Evolutionary conservation across 1,139 yeast genomes (phyloP).

Genomic region (Debaryomyces robertsiae): DNA sequence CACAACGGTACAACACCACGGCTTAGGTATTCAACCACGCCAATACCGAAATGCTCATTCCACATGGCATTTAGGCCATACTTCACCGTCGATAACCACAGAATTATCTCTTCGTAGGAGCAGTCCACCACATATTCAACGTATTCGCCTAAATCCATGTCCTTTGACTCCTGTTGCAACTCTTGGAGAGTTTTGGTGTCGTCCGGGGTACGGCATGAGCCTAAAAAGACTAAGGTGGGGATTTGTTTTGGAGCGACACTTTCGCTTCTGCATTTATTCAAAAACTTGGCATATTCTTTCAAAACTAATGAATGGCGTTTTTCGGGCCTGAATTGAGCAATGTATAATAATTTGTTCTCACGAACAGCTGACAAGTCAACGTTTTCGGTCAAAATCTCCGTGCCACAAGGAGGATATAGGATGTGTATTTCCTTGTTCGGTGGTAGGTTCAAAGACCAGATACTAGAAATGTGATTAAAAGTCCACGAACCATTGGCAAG

Average conservation of each 20-base stretch:
- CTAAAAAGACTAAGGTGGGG: slow-evolving; percentile 71
- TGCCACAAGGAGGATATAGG: slow-evolving; percentile 87
- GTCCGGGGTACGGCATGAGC: slow-evolving; percentile 73
- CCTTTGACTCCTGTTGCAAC: slow-evolving; percentile 49
- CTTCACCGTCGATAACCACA: slow-evolving; percentile 57
- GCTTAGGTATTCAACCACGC: slow-evolving; percentile 91
- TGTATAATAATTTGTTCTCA: slow-evolving; percentile 62
- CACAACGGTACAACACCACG: slow-evolving; percentile 86
- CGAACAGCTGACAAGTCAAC: slow-evolving; percentile 29
- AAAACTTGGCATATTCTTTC: slow-evolving; percentile 59
- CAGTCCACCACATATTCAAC: slow-evolving; percentile 78
- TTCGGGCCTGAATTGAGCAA: slow-evolving; percentile 96
- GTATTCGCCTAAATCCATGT: slow-evolving; percentile 47
- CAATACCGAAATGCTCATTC: slow-evolving; percentile 99
- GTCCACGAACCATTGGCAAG: slow-evolving; percentile 95
- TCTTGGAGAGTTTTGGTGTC: slow-evolving; percentile 64
- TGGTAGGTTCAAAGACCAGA: slow-evolving; percentile 53
- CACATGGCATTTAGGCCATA: slow-evolving; percentile 97
- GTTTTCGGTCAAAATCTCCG: slow-evolving; percentile 45
- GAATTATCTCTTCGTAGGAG: slow-evolving; percentile 62
- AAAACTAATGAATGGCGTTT: slow-evolving; percentile 81
- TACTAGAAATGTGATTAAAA: slow-evolving; percentile 61
- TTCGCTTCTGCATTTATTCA: slow-evolving; percentile 25
- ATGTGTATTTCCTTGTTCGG: slow-evolving; percentile 38
- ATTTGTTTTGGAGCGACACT: slow-evolving; percentile 23